Conservation (phyloP, 441 rosid genomes). For the Biscutella laevigata region DNA sequence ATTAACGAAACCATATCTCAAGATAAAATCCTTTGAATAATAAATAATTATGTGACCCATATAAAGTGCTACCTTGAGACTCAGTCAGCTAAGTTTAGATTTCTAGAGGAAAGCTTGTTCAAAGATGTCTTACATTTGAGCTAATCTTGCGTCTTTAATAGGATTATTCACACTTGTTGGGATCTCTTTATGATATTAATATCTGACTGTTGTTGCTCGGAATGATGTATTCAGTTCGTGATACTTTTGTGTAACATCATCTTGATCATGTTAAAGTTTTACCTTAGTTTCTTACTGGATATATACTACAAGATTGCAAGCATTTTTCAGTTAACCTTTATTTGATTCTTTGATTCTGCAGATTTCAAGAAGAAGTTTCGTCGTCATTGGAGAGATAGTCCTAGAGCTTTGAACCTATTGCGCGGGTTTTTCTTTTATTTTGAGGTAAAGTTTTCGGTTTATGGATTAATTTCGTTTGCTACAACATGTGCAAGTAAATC, state of each 20-base stretch:
- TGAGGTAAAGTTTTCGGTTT: conserved; percentile 28
- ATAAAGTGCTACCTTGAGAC: not conserved
- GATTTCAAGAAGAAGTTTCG: conserved; percentile 28
- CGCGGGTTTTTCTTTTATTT: conserved; percentile 63
- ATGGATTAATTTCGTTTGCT: not conserved
- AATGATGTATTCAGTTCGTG: not conserved
- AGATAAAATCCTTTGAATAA: not conserved
- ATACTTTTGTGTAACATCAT: too few species aligned
- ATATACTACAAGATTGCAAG: not conserved
- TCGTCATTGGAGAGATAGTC: conserved; percentile 5
- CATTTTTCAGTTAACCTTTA: not conserved
- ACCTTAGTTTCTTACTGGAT: not conserved
- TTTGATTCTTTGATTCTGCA: conserved; percentile 29
- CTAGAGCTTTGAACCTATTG: conserved; percentile 39
- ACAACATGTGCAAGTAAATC: conserved; percentile 3
- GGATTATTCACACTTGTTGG: not conserved
- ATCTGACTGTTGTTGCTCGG: not conserved
- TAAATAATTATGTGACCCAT: not conserved
- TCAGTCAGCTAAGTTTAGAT: not conserved
- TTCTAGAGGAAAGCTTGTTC: not conserved
- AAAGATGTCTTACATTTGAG: not conserved
- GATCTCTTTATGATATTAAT: not conserved
- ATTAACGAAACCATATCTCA: not conserved
- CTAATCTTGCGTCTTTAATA: not conserved
- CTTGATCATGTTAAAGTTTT: too few species aligned